These are phyloP conservation scores for Boletus rufocinnamomeus DNA, from an alignment of 768 basidiomycete species.

Conservation along the genomic window DNA sequence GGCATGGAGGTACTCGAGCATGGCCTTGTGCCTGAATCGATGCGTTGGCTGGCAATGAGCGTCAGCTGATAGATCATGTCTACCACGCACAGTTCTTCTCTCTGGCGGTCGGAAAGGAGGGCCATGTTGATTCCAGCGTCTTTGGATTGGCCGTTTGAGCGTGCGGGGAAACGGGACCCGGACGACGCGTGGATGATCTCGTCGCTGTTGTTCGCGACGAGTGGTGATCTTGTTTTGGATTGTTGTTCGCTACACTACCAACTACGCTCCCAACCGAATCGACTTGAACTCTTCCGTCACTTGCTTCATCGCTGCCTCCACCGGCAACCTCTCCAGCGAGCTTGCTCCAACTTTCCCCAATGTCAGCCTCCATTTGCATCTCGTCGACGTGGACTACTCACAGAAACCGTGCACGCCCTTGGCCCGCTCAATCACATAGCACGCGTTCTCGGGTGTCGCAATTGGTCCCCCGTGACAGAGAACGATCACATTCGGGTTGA, in stretches of 20 bases:
- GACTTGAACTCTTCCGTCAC: slow-evolving; percentile 26
- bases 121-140: slow-evolving; percentile 35
- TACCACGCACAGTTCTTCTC: slow-evolving; percentile 47
- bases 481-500: slow-evolving; percentile 24
- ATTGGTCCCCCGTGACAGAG: slow-evolving; percentile 31
- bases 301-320: slow-evolving; percentile 26
- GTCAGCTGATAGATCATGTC: slow-evolving; percentile 5
- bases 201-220: slow-evolving; percentile 15
- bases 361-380: background rate
- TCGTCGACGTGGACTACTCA: slow-evolving; percentile 4
- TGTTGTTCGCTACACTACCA: slow-evolving; percentile 25
- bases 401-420: slow-evolving; percentile 28
- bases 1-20: slow-evolving; percentile 74
- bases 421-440: slow-evolving; percentile 22
- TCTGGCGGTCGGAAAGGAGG: slow-evolving; percentile 47
- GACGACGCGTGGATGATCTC: slow-evolving; percentile 17
- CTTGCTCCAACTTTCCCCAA: slow-evolving; percentile 26
- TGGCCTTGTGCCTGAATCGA: slow-evolving; percentile 67
- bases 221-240: slow-evolving; percentile 34
- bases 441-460: slow-evolving; percentile 26
- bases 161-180: background rate
- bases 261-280: slow-evolving; percentile 12
- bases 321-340: slow-evolving; percentile 28
- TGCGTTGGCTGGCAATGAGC: slow-evolving; percentile 11
- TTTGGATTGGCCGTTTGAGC: background rate